A percentile compares a stretch with the other conserved stretches of the same genome.
phyloP scores from a whole-genome alignment of 768 basidiomycete genomes.

The Psilocybe sp. region DNA sequence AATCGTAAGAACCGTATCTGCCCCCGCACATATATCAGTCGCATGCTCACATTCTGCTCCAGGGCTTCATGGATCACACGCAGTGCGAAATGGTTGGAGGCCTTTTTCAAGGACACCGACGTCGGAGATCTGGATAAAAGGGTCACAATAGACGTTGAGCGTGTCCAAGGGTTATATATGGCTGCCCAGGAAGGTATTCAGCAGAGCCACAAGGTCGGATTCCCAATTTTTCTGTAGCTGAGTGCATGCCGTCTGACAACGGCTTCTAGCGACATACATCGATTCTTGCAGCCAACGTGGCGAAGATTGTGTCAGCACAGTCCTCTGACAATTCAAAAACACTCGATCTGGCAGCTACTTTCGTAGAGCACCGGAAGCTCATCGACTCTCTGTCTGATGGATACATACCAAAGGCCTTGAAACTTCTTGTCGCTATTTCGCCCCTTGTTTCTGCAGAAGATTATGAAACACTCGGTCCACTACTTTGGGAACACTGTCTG shows the following conservation, averaged over 20 bases:
- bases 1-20: slow-evolving; percentile 41
- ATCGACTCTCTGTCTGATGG: slow-evolving; percentile 43
- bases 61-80: slow-evolving; percentile 48
- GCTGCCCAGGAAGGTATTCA: slow-evolving; percentile 47
- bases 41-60: slow-evolving; percentile 3
- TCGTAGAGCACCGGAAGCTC: slow-evolving; percentile 35
- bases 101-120: slow-evolving; percentile 32
- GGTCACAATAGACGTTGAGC: slow-evolving; percentile 34
- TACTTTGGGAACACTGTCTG: slow-evolving; percentile 57
- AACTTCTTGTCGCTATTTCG: slow-evolving; percentile 63
- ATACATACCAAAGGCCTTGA: slow-evolving; percentile 44
- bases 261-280: slow-evolving; percentile 15
- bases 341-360: slow-evolving; percentile 31
- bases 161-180: slow-evolving; percentile 48
- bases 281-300: slow-evolving; percentile 11
- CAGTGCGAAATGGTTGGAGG: slow-evolving; percentile 42
- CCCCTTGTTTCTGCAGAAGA: slow-evolving; percentile 48
- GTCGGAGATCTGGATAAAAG: slow-evolving; percentile 42
- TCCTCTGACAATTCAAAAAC: slow-evolving; percentile 12
- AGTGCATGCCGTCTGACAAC: not conserved
- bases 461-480: slow-evolving; percentile 46
- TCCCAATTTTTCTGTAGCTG: not conserved
- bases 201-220: slow-evolving; percentile 39
- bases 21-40: not conserved
- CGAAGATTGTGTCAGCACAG: slow-evolving; percentile 6